Percentiles rank a stretch among this genome's conserved stretches.
Conservation (phyloP, 2,329 filamentous ascomycete genomes). For the Blastomyces gilchristii region DNA sequence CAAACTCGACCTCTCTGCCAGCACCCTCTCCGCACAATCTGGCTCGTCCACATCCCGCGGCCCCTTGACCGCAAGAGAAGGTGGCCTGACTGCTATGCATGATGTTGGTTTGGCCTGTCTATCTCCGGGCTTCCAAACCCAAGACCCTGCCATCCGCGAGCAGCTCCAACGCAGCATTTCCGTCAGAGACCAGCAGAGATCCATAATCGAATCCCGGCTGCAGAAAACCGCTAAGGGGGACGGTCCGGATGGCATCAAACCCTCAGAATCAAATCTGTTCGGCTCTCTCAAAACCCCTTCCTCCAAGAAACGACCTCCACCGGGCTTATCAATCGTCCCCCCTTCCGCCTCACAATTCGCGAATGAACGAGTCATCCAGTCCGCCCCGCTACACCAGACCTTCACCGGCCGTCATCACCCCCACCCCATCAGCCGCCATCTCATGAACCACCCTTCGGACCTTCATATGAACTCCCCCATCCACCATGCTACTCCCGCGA, state of each 20-base stretch:
- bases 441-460: slow-evolving; percentile 64
- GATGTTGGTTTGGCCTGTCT: slow-evolving; percentile 90
- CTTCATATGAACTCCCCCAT: slow-evolving; percentile 38
- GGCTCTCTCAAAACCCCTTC: slow-evolving; percentile 34
- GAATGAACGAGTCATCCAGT: slow-evolving; percentile 91
- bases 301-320: slow-evolving; percentile 51
- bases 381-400: slow-evolving; percentile 84
- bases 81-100: slow-evolving; percentile 62
- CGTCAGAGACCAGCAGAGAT: slow-evolving; percentile 84
- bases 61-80: slow-evolving; percentile 65
- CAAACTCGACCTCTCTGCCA: slow-evolving; percentile 38
- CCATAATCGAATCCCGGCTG: slow-evolving; percentile 83
- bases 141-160: slow-evolving; percentile 93
- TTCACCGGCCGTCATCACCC: slow-evolving; percentile 84
- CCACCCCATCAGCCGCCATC: slow-evolving; percentile 64
- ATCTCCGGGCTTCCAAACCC: slow-evolving; percentile 89
- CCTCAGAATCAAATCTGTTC: slow-evolving; percentile 39
- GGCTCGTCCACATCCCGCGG: slow-evolving; percentile 60
- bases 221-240: slow-evolving; percentile 81
- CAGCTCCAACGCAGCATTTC: slow-evolving; percentile 89
- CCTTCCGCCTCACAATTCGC: slow-evolving; percentile 87
- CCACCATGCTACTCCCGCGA: slow-evolving; percentile 75
- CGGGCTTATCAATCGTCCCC: slow-evolving; percentile 87
- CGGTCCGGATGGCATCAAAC: slow-evolving; percentile 49
- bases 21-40: slow-evolving; percentile 35